Conservation (phyloP, 2,329 filamentous ascomycete genomes). For the Fusarium dimerum region DNA sequence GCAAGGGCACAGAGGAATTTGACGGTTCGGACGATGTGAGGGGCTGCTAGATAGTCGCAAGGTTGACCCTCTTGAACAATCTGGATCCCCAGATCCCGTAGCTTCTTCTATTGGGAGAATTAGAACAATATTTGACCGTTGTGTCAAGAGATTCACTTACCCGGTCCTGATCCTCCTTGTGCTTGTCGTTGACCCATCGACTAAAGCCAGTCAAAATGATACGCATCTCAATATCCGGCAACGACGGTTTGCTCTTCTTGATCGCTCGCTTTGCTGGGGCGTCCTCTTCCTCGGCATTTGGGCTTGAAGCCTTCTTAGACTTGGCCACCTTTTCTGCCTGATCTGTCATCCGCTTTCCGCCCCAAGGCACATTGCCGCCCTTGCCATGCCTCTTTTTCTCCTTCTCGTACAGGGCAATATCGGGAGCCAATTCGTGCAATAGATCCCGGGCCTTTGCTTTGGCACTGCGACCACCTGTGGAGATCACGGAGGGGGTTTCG, state of each 20-base stretch:
- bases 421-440: constrained; percentile 75
- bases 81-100: constrained; percentile 80
- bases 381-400: constrained; percentile 76
- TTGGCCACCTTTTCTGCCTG: constrained; percentile 55
- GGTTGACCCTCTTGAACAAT: constrained; percentile 74
- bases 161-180: constrained; percentile 77
- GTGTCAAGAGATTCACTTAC: constrained; percentile 50
- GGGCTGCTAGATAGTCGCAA: constrained; percentile 86
- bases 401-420: constrained; percentile 89
- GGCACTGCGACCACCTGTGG: constrained; percentile 78
- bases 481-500: constrained; percentile 67
- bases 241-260: constrained; percentile 62
- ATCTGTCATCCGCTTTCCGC: constrained; percentile 63
- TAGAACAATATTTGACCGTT: constrained; percentile 14
- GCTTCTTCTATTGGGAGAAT: constrained; percentile 60
- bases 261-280: constrained; percentile 51
- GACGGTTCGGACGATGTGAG: constrained; percentile 81
- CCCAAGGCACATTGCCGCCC: constrained; percentile 53
- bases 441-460: constrained; percentile 81
- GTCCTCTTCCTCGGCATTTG: constrained; percentile 48
- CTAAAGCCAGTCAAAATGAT: constrained; percentile 84
- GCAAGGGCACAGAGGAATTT: constrained; percentile 92
- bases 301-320: constrained; percentile 45
- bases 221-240: constrained; percentile 68
- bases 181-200: constrained; percentile 73